Evolutionary conservation across 2,329 filamentous ascomycete species (phyloP).

Genomic region (Coleophoma crateriformis): DNA sequence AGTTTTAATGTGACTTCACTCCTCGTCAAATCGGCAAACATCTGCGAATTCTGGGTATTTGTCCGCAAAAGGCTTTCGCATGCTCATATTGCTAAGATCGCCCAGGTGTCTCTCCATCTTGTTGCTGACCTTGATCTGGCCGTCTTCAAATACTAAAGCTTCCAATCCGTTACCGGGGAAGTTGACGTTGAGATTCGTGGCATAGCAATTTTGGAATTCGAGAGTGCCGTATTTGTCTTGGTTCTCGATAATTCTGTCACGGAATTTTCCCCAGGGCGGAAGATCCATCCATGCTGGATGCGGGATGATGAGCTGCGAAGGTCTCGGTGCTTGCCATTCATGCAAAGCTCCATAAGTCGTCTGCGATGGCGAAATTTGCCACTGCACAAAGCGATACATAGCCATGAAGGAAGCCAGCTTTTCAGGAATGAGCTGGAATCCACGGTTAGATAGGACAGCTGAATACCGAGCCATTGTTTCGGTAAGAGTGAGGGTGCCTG

Average conservation of each 20-base stretch:
- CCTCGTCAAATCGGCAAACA: slow-evolving; percentile 21
- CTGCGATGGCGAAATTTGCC: slow-evolving; percentile 22
- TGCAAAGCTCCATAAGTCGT: slow-evolving; percentile 17
- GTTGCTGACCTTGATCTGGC: slow-evolving; percentile 15
- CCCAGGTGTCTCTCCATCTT: slow-evolving; percentile 18
- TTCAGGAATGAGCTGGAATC: slow-evolving; percentile 21
- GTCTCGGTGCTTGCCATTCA: slow-evolving; percentile 20
- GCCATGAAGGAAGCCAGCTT: slow-evolving; percentile 24
- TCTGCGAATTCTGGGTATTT: slow-evolving; percentile 25
- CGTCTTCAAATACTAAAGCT: slow-evolving; percentile 19
- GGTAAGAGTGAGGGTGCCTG: slow-evolving; percentile 5
- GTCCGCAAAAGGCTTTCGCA: slow-evolving; percentile 22
- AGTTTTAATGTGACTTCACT: slow-evolving; percentile 4
- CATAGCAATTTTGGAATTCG: slow-evolving; percentile 23
- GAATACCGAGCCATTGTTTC: slow-evolving; percentile 22
- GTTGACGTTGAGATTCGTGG: slow-evolving; percentile 18
- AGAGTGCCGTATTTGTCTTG: slow-evolving; percentile 20
- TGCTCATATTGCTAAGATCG: slow-evolving; percentile 20
- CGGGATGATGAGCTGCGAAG: slow-evolving; percentile 16
- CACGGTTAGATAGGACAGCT: slow-evolving; percentile 16
- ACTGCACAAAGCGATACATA: slow-evolving; percentile 24
- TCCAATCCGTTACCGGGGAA: slow-evolving; percentile 20
- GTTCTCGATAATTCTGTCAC: slow-evolving; percentile 20
- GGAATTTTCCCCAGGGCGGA: slow-evolving; percentile 21
- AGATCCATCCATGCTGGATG: slow-evolving; percentile 26